Evolutionary conservation across 2,329 filamentous ascomycete species (phyloP), one percentile per base, ranked within the genome.

Genomic region (Xenoacremonium recifei): DNA sequence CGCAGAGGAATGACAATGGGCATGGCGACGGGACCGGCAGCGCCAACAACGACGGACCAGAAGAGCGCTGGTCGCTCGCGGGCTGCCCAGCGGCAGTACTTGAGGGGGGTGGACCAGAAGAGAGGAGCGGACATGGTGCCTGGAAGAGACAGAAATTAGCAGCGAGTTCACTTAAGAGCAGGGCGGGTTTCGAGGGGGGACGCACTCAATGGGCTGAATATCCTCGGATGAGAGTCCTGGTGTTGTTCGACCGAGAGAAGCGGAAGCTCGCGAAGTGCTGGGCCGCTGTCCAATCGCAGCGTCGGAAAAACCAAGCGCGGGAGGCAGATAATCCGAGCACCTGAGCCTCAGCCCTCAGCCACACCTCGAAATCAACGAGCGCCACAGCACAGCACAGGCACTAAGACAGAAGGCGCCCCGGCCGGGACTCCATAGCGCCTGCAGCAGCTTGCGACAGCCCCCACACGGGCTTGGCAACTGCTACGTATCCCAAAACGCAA

Each of bases 11-110:
- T 90, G 1, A 89, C 84, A 42, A 78, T 74, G 45, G 85, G 66
- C 50, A 95, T 72, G 44, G 80, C 71, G 43, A 87, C 67, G 25
- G 92, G 93, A 10, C 90, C 90, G 41, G 81, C 59, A 51, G 69
- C 72, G 55, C 88, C 92, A 53, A 97, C 72, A 44, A 88, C 63
- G 60, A 89, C 72, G 58, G 88, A 89, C 79, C 83, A 97, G 77
- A 96, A 95, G 72, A 90, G 86, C 45, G 90, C 90, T 38, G 93
- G 93, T 67, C 87, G 87, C 69, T 93, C 85, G 71, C 89, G 85
- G 37, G 87, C 79, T 39, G 90, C 84, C 89, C 91, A 97, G 69
- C 85, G 85, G 60, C 87, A 71, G 82, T 96, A 97, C 59, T 83
- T 83, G 65, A 95, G 61, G 51, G 93, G 93, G 45, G 80, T 77